These are phyloP conservation scores for Furcasterigmium sp. DNA, from an alignment of 2,329 filamentous ascomycete genomes.

Conservation along the genomic window DNA sequence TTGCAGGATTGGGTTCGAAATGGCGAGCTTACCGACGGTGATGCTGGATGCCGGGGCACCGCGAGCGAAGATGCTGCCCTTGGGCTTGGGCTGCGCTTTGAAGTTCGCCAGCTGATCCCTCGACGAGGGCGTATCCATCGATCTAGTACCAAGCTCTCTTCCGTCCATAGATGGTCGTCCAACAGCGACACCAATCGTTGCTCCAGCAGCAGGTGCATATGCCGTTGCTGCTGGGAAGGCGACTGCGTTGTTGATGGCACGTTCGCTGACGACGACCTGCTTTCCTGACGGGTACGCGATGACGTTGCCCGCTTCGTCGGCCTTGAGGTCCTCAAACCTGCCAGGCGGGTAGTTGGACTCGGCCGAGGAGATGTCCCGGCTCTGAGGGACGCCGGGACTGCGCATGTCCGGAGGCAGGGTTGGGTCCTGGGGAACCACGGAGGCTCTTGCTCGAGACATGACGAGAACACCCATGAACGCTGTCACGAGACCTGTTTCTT, in stretches of 20 bases:
- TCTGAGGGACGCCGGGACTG: constrained; percentile 14
- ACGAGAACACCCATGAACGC: constrained; percentile 29
- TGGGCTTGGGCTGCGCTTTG: constrained; percentile 14
- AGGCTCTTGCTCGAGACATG: constrained; percentile 19
- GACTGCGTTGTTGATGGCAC: no score
- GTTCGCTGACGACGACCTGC: background rate
- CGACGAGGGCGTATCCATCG: constrained; percentile 18
- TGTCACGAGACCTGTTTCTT: constrained; percentile 28
- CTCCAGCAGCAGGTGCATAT: background rate
- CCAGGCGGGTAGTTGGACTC: constrained; percentile 38
- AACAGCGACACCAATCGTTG: background rate
- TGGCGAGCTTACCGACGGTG: constrained; percentile 32
- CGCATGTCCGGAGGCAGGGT: constrained; percentile 27
- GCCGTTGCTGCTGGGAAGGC: no score
- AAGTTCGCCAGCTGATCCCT: constrained; percentile 11
- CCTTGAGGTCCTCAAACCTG: constrained; percentile 45
- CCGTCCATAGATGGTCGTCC: background rate
- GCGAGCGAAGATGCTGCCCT: constrained; percentile 21
- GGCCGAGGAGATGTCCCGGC: constrained; percentile 34
- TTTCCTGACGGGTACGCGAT: constrained; percentile 19
- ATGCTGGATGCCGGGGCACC: constrained; percentile 16
- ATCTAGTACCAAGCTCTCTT: constrained; percentile 31
- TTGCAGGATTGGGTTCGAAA: constrained; percentile 45
- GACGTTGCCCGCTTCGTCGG: constrained; percentile 20
- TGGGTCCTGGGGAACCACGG: constrained; percentile 28